These are phyloP conservation scores for Erythrophleum ivorense DNA, from an alignment of 331 rosid species.

Conservation along the genomic window DNA sequence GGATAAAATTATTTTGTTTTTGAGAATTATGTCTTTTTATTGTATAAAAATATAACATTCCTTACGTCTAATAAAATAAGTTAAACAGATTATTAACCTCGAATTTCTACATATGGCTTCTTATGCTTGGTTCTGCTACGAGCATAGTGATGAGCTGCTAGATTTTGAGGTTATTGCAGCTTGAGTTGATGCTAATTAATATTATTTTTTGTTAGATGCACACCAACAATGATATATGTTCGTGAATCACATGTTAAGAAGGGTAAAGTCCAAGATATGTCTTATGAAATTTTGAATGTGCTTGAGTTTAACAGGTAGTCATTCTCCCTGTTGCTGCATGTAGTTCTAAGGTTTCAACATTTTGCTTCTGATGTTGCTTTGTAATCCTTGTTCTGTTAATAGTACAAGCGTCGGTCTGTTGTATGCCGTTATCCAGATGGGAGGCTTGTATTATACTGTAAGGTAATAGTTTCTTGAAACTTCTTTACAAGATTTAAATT, in stretches of 20 bases:
- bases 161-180: constrained; percentile 33
- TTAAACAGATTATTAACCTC: no score
- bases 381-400: constrained; percentile 39
- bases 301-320: no score
- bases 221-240: constrained; percentile 85
- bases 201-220: constrained; percentile 67
- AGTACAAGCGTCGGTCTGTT: constrained; percentile 97
- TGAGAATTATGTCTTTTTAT: no score
- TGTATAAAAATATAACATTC: no score
- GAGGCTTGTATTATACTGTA: constrained; percentile 88
- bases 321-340: no score
- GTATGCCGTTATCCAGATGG: constrained; percentile 97
- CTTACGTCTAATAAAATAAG: no score
- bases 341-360: constrained; percentile 20
- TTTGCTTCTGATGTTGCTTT: constrained; percentile 23
- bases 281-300: no score
- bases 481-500: constrained; percentile 30
- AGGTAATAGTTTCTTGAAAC: constrained; percentile 67
- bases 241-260: no score
- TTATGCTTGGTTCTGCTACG: constrained; percentile 30
- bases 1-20: no score
- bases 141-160: constrained; percentile 36
- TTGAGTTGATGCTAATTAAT: constrained; percentile 42
- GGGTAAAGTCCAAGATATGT: no score
- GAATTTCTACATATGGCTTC: neutral